Conservation (phyloP, 2,329 filamentous ascomycete genomes). For the Exophiala dermatitidis region DNA sequence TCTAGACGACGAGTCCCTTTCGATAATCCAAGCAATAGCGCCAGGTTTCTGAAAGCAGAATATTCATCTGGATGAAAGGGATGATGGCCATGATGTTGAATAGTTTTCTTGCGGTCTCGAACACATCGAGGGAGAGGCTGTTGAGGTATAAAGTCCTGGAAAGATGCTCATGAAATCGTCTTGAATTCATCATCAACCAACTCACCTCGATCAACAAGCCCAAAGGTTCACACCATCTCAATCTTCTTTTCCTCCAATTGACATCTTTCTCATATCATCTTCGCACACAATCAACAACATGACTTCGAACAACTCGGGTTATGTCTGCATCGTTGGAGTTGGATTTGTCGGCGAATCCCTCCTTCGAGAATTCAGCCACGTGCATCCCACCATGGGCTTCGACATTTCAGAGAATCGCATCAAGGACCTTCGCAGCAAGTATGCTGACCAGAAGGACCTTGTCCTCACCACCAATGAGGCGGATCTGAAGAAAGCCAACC, state of each 20-base stretch:
- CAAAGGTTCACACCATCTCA: not conserved
- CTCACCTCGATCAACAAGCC: not conserved
- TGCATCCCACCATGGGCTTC: slow-evolving; percentile 16
- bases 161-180: not conserved
- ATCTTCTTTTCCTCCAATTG: not conserved
- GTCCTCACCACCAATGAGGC: slow-evolving; percentile 9
- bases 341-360: slow-evolving; percentile 22
- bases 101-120: not conserved
- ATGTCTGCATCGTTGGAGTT: slow-evolving; percentile 17
- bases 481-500: slow-evolving; percentile 9
- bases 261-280: not conserved
- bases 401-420: slow-evolving; percentile 17
- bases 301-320: slow-evolving; percentile 1
- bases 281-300: not conserved
- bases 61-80: not conserved
- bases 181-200: not conserved
- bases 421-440: slow-evolving; percentile 9
- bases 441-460: slow-evolving; percentile 7
- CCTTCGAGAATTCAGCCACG: slow-evolving; percentile 13
- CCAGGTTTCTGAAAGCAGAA: not conserved
- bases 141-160: not conserved
- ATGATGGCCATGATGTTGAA: not conserved
- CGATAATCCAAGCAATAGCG: not conserved
- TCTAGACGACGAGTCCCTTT: not conserved
- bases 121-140: not conserved